These are phyloP conservation scores for Amorphotheca resinae DNA, from an alignment of 495 filamentous ascomycete species.

Conservation along the genomic window DNA sequence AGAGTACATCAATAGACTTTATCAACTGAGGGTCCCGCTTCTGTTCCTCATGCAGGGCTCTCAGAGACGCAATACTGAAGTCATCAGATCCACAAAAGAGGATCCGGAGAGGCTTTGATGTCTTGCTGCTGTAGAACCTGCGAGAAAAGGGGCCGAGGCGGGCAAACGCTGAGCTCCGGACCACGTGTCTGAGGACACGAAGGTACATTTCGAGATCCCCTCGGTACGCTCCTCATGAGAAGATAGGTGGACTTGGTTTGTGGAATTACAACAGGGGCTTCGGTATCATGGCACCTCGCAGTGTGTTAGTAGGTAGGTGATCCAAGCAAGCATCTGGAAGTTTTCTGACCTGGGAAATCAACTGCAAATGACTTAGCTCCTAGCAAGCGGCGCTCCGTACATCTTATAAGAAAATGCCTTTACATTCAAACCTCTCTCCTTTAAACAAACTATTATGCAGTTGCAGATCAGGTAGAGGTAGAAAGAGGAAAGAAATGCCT, in stretches of 20 bases:
- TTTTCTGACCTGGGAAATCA: not conserved
- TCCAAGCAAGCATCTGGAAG: no score
- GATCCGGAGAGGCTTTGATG: slow-evolving; percentile 56
- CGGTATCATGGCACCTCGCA: no score
- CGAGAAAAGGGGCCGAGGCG: not conserved
- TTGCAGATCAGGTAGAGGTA: no score
- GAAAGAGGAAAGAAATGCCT: no score
- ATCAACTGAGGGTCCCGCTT: slow-evolving; percentile 42
- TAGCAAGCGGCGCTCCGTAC: no score
- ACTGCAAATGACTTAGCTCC: not conserved
- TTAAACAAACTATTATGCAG: no score
- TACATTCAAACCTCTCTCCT: no score
- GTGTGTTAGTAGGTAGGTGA: no score
- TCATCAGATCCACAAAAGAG: slow-evolving; percentile 93
- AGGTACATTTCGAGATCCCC: not conserved
- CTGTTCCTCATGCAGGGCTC: slow-evolving; percentile 53
- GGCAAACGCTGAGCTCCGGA: not conserved
- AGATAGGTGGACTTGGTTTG: not conserved
- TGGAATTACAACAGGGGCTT: no score
- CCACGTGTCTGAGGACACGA: not conserved
- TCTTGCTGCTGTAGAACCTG: slow-evolving; percentile 5
- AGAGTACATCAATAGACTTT: slow-evolving; percentile 77
- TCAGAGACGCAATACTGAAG: slow-evolving; percentile 73
- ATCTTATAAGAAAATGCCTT: no score
- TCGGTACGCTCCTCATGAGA: not conserved